Base-by-base conservation (phyloP, 1,284 basidiomycete genomes). In the Cystobasidium pallidum region DNA sequence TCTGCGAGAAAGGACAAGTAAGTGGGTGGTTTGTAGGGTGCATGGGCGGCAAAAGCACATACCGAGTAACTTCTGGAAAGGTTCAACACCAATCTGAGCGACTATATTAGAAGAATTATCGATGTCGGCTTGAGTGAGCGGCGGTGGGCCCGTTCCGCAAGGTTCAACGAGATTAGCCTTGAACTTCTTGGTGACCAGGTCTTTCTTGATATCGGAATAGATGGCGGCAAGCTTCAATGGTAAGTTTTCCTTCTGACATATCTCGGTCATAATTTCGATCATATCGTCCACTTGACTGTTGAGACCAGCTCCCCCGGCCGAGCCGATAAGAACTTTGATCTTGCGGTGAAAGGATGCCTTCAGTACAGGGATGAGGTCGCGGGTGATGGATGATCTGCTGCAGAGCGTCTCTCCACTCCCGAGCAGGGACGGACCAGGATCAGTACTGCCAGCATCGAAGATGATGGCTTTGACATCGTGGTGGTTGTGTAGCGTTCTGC, bases 401-500 rank as follows among this genome's bases (percentile, higher is more conserved):
- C 41, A 49, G 15, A 65, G 62, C 10, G 62, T 65, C 11, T 28
- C 62, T 19, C 62, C 62, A 32, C 28, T 32, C 19, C 62, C 62
- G 13, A 65, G 49, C 19, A 65, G n/a, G 2, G 45, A 65, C n/a
- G 62, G 62, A 47, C 62, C 62, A 36, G 62, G 62, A 32, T 65
- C 62, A 11, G 62, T 65, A 47, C 45, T 51, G 17, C 62, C 62
- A 4, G 62, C 62, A 30, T 65, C 62, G 34, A 65, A 49, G 26
- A 65, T 65, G 45, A 65, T 65, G 6, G 62, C 62, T n/a, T 65
- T 65, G 24, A 52, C 45, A 65, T 65, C 62, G 62, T 65, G 24
- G 32, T 65, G 4, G 30, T n/a, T n/a, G n/a, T n/a, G n/a, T n/a
- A n/a, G n/a, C n/a, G n/a, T n/a, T n/a, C n/a, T n/a, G n/a, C n/a